Evolutionary conservation across 2,329 filamentous ascomycete species (phyloP).

Genomic region (Neonectria hederae): DNA sequence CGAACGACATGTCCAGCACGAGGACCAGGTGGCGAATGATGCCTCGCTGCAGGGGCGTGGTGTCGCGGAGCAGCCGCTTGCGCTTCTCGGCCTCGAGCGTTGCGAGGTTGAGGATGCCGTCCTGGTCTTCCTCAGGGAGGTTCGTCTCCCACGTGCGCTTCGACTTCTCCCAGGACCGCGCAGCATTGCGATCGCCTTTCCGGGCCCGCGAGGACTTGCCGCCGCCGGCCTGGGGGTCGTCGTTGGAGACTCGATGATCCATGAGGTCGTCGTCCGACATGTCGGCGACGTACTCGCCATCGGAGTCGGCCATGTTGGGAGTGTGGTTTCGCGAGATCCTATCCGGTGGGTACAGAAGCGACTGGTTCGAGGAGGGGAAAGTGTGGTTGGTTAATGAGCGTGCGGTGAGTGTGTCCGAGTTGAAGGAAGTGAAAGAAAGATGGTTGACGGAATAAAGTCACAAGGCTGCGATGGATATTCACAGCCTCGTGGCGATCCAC

Average conservation of each 20-base stretch:
- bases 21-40: slow-evolving; percentile 97
- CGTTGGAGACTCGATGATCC: slow-evolving; percentile 57
- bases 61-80: slow-evolving; percentile 84
- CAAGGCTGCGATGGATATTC: slow-evolving; percentile 37
- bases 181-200: slow-evolving; percentile 51
- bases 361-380: neutral
- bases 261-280: slow-evolving; percentile 72
- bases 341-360: neutral
- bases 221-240: slow-evolving; percentile 44
- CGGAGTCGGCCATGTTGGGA: slow-evolving; percentile 73
- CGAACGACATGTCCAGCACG: slow-evolving; percentile 89
- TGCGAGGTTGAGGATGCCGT: slow-evolving; percentile 81
- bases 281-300: slow-evolving; percentile 73
- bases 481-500: slow-evolving; percentile 41
- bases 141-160: slow-evolving; percentile 77
- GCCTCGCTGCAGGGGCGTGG: slow-evolving; percentile 92
- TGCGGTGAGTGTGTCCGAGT: neutral
- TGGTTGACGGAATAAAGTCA: slow-evolving; percentile 36
- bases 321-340: neutral
- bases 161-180: slow-evolving; percentile 73
- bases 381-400: neutral
- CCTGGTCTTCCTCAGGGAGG: slow-evolving; percentile 73
- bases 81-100: slow-evolving; percentile 86
- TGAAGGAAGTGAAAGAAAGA: slow-evolving; percentile 12
- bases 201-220: slow-evolving; percentile 42